Conservation (phyloP, 257 asterid genomes). For the Solanum lycopersicoides region DNA sequence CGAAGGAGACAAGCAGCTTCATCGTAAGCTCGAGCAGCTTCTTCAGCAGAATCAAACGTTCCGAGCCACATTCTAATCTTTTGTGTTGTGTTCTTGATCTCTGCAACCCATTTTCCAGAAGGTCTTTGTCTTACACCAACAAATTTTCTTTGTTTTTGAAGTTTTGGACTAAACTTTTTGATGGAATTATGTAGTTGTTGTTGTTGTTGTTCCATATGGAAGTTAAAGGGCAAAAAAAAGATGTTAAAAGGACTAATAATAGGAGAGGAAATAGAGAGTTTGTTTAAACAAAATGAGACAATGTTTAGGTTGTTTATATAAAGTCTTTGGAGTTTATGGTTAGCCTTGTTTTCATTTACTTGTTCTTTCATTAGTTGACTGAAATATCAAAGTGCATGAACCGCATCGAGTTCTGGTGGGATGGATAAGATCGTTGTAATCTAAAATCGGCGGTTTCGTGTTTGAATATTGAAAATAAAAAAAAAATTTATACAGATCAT, state of each 20-base stretch:
- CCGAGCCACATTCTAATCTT: constrained; percentile 93
- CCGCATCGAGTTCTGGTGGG: background rate
- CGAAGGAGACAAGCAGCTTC: constrained; percentile 85
- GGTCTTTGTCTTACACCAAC: constrained; percentile 88
- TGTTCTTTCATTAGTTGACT: constrained; percentile 40
- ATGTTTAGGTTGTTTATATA: constrained; percentile 19
- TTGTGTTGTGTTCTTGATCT: constrained; percentile 83
- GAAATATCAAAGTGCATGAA: constrained; percentile 29
- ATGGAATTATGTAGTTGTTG: background rate
- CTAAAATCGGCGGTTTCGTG: no score
- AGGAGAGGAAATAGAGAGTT: background rate
- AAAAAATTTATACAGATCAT: no score
- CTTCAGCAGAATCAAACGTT: constrained; percentile 79
- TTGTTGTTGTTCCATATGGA: background rate
- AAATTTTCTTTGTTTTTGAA: constrained; percentile 31
- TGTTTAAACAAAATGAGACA: constrained; percentile 16
- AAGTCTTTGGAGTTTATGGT: background rate
- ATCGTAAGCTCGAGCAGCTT: constrained; percentile 80
- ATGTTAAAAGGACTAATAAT: background rate
- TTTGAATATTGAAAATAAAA: no score
- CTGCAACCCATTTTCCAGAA: constrained; percentile 88
- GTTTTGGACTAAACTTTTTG: background rate
- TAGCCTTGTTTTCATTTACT: constrained; percentile 23
- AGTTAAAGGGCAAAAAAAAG: background rate
- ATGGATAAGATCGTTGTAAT: no score